Evolutionary conservation across 2,329 filamentous ascomycete species (phyloP).

Genomic region (Penicillium glabrum): DNA sequence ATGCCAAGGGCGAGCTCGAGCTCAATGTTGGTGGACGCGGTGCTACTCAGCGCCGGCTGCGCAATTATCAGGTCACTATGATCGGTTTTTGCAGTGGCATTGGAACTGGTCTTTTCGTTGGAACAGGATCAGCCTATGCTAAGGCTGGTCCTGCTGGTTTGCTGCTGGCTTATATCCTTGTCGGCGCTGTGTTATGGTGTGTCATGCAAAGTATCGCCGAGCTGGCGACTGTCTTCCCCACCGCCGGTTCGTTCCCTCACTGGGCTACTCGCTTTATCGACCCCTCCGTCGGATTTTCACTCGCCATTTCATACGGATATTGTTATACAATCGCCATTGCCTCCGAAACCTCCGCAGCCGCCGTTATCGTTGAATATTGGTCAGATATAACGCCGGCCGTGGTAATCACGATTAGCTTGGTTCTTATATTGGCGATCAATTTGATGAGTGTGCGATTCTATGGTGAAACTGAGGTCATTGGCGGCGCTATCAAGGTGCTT

Average conservation of each 20-base stretch:
- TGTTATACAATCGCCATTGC: constrained; percentile 75
- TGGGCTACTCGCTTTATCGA: constrained; percentile 90
- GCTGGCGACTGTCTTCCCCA: constrained; percentile 83
- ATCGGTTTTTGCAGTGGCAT: constrained; percentile 35
- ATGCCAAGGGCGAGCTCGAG: constrained; percentile 27
- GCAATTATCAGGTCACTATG: constrained; percentile 35
- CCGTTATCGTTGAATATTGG: constrained; percentile 84
- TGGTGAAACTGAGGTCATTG: constrained; percentile 33
- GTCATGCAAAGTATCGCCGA: constrained; percentile 89
- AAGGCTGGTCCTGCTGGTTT: constrained; percentile 73
- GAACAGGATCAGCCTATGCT: constrained; percentile 69
- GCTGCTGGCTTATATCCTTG: constrained; percentile 57
- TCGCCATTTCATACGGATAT: constrained; percentile 77
- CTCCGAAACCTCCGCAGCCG: constrained; percentile 77
- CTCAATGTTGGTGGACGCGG: constrained; percentile 36
- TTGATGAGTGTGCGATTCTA: constrained; percentile 34
- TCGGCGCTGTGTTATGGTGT: constrained; percentile 82
- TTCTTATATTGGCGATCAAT: constrained; percentile 32
- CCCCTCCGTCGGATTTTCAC: constrained; percentile 87
- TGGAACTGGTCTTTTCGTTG: constrained; percentile 81
- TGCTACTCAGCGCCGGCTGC: constrained; percentile 33
- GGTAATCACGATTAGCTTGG: constrained; percentile 58
- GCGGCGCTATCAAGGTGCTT: constrained; percentile 33
- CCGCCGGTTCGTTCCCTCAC: constrained; percentile 85
- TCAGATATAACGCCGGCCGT: constrained; percentile 63